Base-by-base conservation (phyloP, 306 rosid species). In the Astragalus glycyphyllos region DNA sequence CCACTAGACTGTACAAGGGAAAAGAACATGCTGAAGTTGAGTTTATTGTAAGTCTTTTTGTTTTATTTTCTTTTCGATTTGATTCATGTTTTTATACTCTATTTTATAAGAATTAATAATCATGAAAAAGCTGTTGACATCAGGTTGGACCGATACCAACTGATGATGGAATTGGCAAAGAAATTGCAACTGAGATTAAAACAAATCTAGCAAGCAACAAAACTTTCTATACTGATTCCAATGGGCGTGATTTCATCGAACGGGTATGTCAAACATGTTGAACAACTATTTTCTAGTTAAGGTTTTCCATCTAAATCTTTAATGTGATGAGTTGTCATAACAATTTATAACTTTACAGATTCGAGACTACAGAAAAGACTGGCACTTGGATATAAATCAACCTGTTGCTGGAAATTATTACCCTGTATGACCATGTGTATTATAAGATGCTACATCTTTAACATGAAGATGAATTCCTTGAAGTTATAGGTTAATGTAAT, bases 21-120 rank as follows among this genome's bases (percentile, higher is more conserved):
- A 91, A 84, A 79, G 99, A 94, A 70, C 97, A 94, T 58, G 97
- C 84, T 76, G 99, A 94, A 85, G 90, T 91, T 44, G 97, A 94
- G 84, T 91, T 89, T 65, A 84, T 82, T 72, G 99, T 94, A 87
- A 86, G 96, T 78, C 16, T 31, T 53, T 46, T 41, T 17, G 16
- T 41, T 51, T 26, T 68, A n/a, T 20, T 65, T 61, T 7, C 35
- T 8, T 67, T 35, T 74, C 1, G 6, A 41, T n/a, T 14, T 58
- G 59, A 4, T 17, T 10, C 46, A 20, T 8, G 56, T 13, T 31
- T 38, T 72, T 48, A 15, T 41, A 49, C 5, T n/a, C 64, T 37
- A 68, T 26, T 29, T 32, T 73, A 29, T 48, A 55, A 4, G 51
- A 54, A 41, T 56, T 71, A 23, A 49, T 63, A 47, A 63, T 79